Evolutionary conservation across 1,139 yeast genomes (phyloP), one percentile per base, ranked within the genome.

Genomic region (Nematodospora anomalae): DNA sequence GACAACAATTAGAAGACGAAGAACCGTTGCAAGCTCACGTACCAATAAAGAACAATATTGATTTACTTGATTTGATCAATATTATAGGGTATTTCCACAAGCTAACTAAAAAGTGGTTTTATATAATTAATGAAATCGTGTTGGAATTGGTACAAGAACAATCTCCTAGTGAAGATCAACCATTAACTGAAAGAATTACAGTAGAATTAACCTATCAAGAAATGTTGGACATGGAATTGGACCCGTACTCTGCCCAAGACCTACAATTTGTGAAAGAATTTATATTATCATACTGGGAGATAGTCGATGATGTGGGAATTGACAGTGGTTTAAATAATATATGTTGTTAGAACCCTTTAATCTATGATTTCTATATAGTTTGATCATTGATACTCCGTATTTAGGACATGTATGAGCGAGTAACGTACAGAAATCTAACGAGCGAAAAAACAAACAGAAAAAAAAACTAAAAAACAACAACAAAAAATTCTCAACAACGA

Each of bases 211-310:
- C 73, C 2, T 67, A 67, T 45, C 73, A 75, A 47, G 92, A 84
- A 53, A 55, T 85, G 37, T 60, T 70, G 12, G 86, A 81, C 38
- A 76, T 84, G 83, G 94, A 88, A 24, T 64, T 85, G 37, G 92
- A 85, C 55, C 89, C 92, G 2, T 77, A 82, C 50, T 73, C 81
- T 13, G 46, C 57, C 7, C 69, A 70, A 21, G 94, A 85, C 55
- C 55, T 74, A 27, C 68, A 67, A 22, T 83, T 85, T 54, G 64
- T 83, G 12, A 57, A 66, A 35, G 71, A 72, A 23, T 67, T 85
- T 45, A 73, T 79, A 2, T 53, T 66, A 30, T 50, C 64, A n/a
- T 81, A 83, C 76, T 82, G 82, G 79, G 45, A 51, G 2, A 41
- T 46, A 26, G 68, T 65, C 9, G 60, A 52, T 8, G 49, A 49